Conservation (phyloP, 495 filamentous ascomycete genomes). For the Neurospora sublineolata region DNA sequence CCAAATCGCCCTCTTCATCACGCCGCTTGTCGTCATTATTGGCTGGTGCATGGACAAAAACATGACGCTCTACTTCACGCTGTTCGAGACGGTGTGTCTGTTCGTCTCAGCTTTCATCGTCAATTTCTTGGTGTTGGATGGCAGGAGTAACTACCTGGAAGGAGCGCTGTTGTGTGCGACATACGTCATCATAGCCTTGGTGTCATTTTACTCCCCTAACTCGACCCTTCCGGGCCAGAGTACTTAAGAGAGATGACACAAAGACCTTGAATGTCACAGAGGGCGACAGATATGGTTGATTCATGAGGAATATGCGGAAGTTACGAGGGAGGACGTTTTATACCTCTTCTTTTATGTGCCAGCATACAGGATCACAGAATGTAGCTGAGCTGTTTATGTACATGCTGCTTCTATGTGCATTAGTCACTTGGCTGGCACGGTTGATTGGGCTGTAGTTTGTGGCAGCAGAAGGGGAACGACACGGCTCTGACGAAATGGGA, state of each 20-base stretch:
- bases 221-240: conserved; percentile 32
- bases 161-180: conserved; percentile 70
- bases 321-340: neutral
- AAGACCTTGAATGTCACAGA: neutral
- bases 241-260: conserved; percentile 6
- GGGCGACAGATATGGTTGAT: neutral
- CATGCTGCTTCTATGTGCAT: neutral
- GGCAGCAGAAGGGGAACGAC: neutral
- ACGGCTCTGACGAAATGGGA: neutral
- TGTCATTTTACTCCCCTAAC: conserved; percentile 53
- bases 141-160: conserved; percentile 80
- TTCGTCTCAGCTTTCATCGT: conserved; percentile 83
- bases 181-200: conserved; percentile 68
- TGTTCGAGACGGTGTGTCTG: conserved; percentile 80
- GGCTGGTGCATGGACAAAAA: conserved; percentile 73
- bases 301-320: neutral
- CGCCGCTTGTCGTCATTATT: conserved; percentile 77
- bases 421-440: neutral
- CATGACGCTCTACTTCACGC: conserved; percentile 83
- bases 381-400: neutral
- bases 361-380: neutral
- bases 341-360: neutral
- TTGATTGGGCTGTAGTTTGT: neutral
- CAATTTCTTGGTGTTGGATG: conserved; percentile 83
- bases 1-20: conserved; percentile 83